These are phyloP conservation scores for Metschnikowia vanudenii DNA, from an alignment of 805 yeast genomes.

Conservation along the genomic window DNA sequence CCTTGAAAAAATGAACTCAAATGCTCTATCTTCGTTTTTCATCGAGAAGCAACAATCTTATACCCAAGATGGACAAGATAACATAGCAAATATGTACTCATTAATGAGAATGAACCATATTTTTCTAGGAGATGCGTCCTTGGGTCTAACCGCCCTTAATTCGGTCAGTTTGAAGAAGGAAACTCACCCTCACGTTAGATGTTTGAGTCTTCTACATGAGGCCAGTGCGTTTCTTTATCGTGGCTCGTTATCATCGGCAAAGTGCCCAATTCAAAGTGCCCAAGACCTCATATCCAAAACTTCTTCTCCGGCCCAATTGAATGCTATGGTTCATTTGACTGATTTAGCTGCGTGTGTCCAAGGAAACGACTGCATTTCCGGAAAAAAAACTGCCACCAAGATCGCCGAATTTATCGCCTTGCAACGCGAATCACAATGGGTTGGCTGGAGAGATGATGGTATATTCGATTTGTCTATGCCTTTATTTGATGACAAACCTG, in stretches of 20 bases:
- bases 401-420: constrained; percentile 16
- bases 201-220: constrained; percentile 26
- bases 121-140: constrained; percentile 25
- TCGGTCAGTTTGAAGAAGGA: constrained; percentile 10
- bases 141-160: constrained; percentile 25
- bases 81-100: constrained; percentile 28
- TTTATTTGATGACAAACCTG: neutral
- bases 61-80: constrained; percentile 8
- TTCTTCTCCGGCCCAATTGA: constrained; percentile 27
- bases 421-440: constrained; percentile 24
- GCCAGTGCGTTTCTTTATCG: constrained; percentile 31
- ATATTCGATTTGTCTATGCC: constrained; percentile 4
- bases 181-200: constrained; percentile 18
- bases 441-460: constrained; percentile 34
- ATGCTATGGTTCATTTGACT: constrained; percentile 29
- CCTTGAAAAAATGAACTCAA: constrained; percentile 23
- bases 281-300: constrained; percentile 3
- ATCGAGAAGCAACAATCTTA: constrained; percentile 9
- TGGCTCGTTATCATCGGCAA: constrained; percentile 26
- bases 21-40: constrained; percentile 7
- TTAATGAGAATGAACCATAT: constrained; percentile 32
- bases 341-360: constrained; percentile 27
- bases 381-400: constrained; percentile 24
- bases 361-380: constrained; percentile 23
- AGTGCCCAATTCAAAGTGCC: constrained; percentile 19